Percentiles rank a stretch among this genome's conserved stretches.
Evolutionary conservation across 768 basidiomycete species (phyloP).

Genomic region (Coprinellus aureogranulatus): DNA sequence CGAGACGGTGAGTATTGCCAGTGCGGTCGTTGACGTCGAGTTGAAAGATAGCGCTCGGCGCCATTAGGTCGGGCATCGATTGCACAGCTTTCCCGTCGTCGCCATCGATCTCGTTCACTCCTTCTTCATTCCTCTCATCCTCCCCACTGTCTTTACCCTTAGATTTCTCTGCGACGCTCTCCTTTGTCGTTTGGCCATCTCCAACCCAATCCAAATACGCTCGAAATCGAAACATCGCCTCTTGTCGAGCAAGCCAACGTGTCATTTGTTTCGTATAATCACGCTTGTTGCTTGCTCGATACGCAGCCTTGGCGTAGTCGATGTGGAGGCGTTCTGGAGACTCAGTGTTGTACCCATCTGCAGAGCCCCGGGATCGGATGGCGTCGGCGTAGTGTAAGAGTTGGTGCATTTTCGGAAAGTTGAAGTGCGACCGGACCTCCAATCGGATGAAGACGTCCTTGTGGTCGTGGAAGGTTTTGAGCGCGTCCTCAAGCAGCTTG

Average conservation of each 20-base stretch:
- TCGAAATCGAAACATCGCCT: slow-evolving; percentile 23
- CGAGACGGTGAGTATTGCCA: slow-evolving; percentile 4
- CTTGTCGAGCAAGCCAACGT: slow-evolving; percentile 33
- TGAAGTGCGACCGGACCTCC: slow-evolving; percentile 30
- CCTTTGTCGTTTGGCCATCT: slow-evolving; percentile 19
- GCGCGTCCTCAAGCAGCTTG: slow-evolving; percentile 17
- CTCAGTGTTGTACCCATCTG: slow-evolving; percentile 36
- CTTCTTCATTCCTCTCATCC: background rate
- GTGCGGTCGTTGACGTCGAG: too few relatives aligned
- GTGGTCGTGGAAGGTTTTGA: slow-evolving; percentile 27
- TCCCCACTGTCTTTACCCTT: too few relatives aligned
- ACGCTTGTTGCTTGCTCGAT: slow-evolving; percentile 26
- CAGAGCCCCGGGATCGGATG: slow-evolving; percentile 26
- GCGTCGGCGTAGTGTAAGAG: slow-evolving; percentile 28
- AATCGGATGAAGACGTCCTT: slow-evolving; percentile 28
- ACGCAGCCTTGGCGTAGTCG: slow-evolving; percentile 37
- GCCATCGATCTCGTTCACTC: background rate
- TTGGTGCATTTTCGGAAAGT: slow-evolving; percentile 35
- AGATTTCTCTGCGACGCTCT: too few relatives aligned
- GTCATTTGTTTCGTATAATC: slow-evolving; percentile 39
- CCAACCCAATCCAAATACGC: background rate
- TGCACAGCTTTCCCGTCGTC: background rate
- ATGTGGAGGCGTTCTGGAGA: slow-evolving; percentile 39
- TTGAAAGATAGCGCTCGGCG: too few relatives aligned
- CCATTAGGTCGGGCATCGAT: background rate